Evolutionary conservation across 768 basidiomycete species (phyloP).

Genomic region (Boletus tylopilopsis): DNA sequence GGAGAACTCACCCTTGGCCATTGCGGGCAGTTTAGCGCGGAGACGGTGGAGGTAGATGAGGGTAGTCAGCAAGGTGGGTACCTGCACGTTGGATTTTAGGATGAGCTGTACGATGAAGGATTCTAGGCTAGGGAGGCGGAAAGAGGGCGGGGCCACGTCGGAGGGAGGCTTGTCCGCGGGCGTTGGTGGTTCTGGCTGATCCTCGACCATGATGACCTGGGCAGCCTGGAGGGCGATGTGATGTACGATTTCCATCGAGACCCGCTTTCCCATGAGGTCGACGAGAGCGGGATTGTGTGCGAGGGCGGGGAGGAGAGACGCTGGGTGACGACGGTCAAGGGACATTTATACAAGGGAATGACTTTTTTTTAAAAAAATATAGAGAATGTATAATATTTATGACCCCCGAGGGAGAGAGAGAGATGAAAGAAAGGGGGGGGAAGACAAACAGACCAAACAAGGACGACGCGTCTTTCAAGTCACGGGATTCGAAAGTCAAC

Average conservation of each 20-base stretch:
- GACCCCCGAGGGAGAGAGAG: neutral
- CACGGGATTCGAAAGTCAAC: slow-evolving; percentile 29
- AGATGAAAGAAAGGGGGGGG: slow-evolving; percentile 18
- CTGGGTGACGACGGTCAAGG: slow-evolving; percentile 54
- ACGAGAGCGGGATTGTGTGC: slow-evolving; percentile 80
- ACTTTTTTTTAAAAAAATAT: too few species aligned
- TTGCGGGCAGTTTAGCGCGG: slow-evolving; percentile 69
- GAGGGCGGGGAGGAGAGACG: slow-evolving; percentile 74
- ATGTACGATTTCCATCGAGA: slow-evolving; percentile 81
- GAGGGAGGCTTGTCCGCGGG: slow-evolving; percentile 32
- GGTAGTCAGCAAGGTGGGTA: slow-evolving; percentile 85
- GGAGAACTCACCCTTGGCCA: slow-evolving; percentile 71
- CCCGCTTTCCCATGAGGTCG: slow-evolving; percentile 70
- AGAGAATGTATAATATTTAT: slow-evolving; percentile 21
- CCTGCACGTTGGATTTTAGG: slow-evolving; percentile 81
- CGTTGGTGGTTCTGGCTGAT: slow-evolving; percentile 33
- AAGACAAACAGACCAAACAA: too few species aligned
- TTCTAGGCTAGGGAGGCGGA: slow-evolving; percentile 62
- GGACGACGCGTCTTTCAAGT: slow-evolving; percentile 23
- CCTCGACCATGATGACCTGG: slow-evolving; percentile 70
- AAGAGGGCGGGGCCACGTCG: slow-evolving; percentile 22
- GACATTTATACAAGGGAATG: slow-evolving; percentile 34
- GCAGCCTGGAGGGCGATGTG: slow-evolving; percentile 79
- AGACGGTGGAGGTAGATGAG: slow-evolving; percentile 90
- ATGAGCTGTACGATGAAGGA: slow-evolving; percentile 84